A percentile compares a stretch with the other conserved stretches of the same genome.
phyloP scores from a whole-genome alignment of 768 basidiomycete genomes.

The Suillus paluster region DNA sequence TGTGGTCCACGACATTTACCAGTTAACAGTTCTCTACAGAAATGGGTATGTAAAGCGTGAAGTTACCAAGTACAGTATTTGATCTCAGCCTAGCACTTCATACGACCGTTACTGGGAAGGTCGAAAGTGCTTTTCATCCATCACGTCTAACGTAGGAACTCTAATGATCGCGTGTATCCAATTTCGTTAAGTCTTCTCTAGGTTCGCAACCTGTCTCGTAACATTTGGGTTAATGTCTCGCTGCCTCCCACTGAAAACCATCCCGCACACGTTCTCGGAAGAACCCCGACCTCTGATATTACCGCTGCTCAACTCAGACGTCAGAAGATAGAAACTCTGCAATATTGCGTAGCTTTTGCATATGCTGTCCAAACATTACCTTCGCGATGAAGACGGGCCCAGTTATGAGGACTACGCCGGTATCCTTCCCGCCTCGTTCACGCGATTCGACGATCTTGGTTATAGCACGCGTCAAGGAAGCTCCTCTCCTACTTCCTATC shows the following conservation, averaged over 20 bases:
- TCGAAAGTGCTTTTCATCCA: slow-evolving; percentile 76
- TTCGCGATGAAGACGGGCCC: slow-evolving; percentile 82
- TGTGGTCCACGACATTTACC: background rate
- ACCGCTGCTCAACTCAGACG: slow-evolving; percentile 58
- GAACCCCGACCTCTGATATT: slow-evolving; percentile 49
- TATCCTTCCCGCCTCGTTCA: slow-evolving; percentile 67
- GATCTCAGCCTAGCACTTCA: slow-evolving; percentile 59
- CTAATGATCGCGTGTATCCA: background rate
- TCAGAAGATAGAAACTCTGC: slow-evolving; percentile 72
- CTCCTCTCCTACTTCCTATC: slow-evolving; percentile 43
- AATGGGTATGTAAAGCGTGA: slow-evolving; percentile 57
- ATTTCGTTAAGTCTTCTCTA: slow-evolving; percentile 22
- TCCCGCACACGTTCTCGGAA: slow-evolving; percentile 51
- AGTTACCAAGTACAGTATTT: background rate
- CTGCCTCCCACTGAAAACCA: slow-evolving; percentile 59
- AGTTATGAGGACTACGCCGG: slow-evolving; percentile 68
- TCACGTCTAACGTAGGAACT: slow-evolving; percentile 62
- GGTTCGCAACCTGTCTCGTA: slow-evolving; percentile 75
- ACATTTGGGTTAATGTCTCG: slow-evolving; percentile 81
- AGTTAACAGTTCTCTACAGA: slow-evolving; percentile 37
- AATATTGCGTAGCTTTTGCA: slow-evolving; percentile 70
- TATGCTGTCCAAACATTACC: slow-evolving; percentile 78
- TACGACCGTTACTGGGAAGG: slow-evolving; percentile 92
- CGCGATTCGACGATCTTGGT: slow-evolving; percentile 48
- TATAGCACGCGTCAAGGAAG: slow-evolving; percentile 40